Evolutionary conservation across 2,329 filamentous ascomycete species (phyloP).

Genomic region (Didymella segeticola): DNA sequence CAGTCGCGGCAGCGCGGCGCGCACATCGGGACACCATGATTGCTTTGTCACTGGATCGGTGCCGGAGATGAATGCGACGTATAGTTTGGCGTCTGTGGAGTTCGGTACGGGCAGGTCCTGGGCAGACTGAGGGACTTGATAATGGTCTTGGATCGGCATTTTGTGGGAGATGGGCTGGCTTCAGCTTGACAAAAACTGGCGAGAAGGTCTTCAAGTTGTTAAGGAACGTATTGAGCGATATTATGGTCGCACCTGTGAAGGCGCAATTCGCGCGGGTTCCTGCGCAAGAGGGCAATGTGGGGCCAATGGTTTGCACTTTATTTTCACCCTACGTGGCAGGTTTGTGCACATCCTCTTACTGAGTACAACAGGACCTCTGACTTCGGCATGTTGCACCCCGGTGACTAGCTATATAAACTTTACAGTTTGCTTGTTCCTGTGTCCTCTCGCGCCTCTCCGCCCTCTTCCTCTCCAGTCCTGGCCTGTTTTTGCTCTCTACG

Average conservation of each 20-base stretch:
- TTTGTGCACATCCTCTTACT: not conserved
- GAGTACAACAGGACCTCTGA: not conserved
- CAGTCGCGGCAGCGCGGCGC: slow-evolving; percentile 17
- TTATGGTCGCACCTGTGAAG: not conserved
- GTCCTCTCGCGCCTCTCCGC: too few relatives aligned
- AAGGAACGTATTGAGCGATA: too few relatives aligned
- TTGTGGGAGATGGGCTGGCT: not conserved
- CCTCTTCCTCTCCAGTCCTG: too few relatives aligned
- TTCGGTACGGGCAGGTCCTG: slow-evolving; percentile 10
- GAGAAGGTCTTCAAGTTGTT: too few relatives aligned
- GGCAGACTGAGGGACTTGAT: slow-evolving; percentile 2
- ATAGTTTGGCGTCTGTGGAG: slow-evolving; percentile 2
- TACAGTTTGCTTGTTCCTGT: too few relatives aligned
- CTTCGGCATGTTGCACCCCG: too few relatives aligned
- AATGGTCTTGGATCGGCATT: slow-evolving; percentile 19
- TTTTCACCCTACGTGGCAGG: not conserved
- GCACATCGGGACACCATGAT: slow-evolving; percentile 24
- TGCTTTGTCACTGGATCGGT: slow-evolving; percentile 12
- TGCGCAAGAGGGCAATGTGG: not conserved
- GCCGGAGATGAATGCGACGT: slow-evolving; percentile 17
- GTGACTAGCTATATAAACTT: too few relatives aligned
- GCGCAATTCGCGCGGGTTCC: not conserved
- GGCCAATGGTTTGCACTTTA: not conserved
- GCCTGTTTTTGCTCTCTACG: too few relatives aligned
- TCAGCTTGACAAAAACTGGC: too few relatives aligned